These are phyloP conservation scores for Zygoascus ofunaensis DNA, from an alignment of 805 yeast genomes.

Conservation along the genomic window DNA sequence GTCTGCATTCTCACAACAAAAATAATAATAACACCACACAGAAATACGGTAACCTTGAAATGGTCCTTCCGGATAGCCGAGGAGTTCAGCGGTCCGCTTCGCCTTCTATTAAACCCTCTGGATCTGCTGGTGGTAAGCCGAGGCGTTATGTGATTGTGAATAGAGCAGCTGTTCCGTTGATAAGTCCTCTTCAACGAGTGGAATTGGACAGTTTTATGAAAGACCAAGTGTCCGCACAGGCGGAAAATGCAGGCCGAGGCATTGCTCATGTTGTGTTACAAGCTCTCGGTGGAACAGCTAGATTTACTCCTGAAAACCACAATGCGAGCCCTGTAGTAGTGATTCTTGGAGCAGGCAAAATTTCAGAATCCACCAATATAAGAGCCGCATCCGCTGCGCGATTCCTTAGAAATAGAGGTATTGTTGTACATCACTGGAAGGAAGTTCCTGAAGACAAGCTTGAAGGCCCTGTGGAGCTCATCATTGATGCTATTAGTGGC, in stretches of 20 bases:
- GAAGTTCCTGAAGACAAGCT: not conserved
- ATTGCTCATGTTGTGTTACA: slow-evolving; percentile 50
- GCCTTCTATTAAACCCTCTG: not conserved
- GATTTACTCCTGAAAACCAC: slow-evolving; percentile 58
- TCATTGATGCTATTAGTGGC: slow-evolving; percentile 3
- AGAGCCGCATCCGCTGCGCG: slow-evolving; percentile 73
- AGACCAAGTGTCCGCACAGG: slow-evolving; percentile 44
- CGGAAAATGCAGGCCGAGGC: slow-evolving; percentile 64
- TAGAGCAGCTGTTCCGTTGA: slow-evolving; percentile 26
- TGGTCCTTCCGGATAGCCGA: slow-evolving; percentile 40
- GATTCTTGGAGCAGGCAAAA: slow-evolving; percentile 45
- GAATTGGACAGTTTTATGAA: slow-evolving; percentile 59
- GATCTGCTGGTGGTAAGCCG: not conserved
- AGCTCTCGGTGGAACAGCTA: slow-evolving; percentile 58
- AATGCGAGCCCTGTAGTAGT: slow-evolving; percentile 74
- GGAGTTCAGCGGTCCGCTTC: slow-evolving; percentile 22
- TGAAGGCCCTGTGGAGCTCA: slow-evolving; percentile 2
- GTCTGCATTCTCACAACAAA: slow-evolving; percentile 68
- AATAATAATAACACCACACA: slow-evolving; percentile 18
- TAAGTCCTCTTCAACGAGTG: slow-evolving; percentile 69
- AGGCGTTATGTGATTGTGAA: not conserved
- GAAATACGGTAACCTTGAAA: slow-evolving; percentile 65
- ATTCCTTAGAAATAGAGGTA: slow-evolving; percentile 64
- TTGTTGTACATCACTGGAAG: slow-evolving; percentile 19
- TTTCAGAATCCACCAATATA: slow-evolving; percentile 27